These are phyloP conservation scores for Phoenix roebelenii DNA, from an alignment of 176 grass and related monocot species.

Conservation along the genomic window DNA sequence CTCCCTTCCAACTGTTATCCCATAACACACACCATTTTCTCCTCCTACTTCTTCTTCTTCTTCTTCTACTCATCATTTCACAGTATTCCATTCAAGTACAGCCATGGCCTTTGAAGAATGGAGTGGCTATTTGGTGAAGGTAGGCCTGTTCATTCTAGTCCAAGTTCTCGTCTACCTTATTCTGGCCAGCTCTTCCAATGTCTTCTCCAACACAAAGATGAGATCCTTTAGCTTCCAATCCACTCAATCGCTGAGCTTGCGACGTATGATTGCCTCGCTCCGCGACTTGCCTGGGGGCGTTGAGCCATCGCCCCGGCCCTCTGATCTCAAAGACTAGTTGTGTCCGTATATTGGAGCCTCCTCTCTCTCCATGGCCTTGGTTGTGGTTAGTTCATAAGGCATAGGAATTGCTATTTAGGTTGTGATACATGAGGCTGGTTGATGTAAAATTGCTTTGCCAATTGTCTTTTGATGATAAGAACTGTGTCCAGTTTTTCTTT, in stretches of 20 bases:
- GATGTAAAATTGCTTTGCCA: no score
- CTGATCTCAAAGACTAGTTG: not conserved
- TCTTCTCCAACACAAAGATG: constrained; percentile 43
- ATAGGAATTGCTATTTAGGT: no score
- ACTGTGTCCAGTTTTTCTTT: no score
- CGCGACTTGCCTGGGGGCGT: constrained; percentile 33
- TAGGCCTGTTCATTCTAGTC: constrained; percentile 49
- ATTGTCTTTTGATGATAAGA: no score
- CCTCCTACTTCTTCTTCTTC: no score
- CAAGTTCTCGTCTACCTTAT: constrained; percentile 73
- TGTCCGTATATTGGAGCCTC: not conserved
- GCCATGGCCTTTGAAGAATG: constrained; percentile 2
- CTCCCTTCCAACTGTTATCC: no score
- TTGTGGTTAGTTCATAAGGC: no score
- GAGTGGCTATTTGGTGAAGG: constrained; percentile 39
- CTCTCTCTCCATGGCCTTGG: no score
- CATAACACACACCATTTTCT: no score
- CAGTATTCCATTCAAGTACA: no score
- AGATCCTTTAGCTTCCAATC: constrained; percentile 14
- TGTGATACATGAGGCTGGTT: no score
- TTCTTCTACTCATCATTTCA: no score
- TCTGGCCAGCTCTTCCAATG: constrained; percentile 47
- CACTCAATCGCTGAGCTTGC: constrained; percentile 19
- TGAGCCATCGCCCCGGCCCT: constrained; percentile 34
- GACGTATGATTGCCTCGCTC: constrained; percentile 43